Evolutionary conservation across 768 basidiomycete genomes (phyloP).

Genomic region (Phlegmacium glaucopus): DNA sequence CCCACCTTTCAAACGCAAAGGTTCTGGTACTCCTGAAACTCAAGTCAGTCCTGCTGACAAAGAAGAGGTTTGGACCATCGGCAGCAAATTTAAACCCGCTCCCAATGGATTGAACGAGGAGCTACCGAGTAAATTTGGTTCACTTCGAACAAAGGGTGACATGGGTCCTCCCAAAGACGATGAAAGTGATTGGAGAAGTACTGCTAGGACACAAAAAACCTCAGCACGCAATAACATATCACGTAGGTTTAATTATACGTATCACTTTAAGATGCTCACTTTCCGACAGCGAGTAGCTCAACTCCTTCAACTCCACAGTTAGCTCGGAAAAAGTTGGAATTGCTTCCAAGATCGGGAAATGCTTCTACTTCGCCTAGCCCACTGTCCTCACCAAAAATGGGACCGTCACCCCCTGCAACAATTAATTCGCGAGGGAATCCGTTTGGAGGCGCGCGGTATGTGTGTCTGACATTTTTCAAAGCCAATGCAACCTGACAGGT

Average conservation of each 20-base stretch:
- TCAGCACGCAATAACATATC: conserved; percentile 50
- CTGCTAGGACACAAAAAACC: conserved; percentile 36
- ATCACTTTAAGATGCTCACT: not conserved
- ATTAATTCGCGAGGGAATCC: conserved; percentile 58
- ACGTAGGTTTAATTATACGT: conserved; percentile 44
- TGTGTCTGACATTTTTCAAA: conserved; percentile 1
- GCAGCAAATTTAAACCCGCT: conserved; percentile 67
- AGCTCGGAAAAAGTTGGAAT: conserved; percentile 76
- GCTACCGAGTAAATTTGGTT: conserved; percentile 41
- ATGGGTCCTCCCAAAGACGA: conserved; percentile 56
- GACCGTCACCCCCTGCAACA: conserved; percentile 36
- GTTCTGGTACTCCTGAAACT: conserved; percentile 46
- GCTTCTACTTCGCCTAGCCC: conserved; percentile 71
- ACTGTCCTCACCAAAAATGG: conserved; percentile 74
- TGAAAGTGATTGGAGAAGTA: conserved; percentile 72
- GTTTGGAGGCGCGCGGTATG: conserved; percentile 83
- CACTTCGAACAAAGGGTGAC: conserved; percentile 48
- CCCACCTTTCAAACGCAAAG: conserved; percentile 50
- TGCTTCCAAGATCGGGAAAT: conserved; percentile 74
- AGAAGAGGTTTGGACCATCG: conserved; percentile 78
- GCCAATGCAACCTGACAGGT: conserved; percentile 3
- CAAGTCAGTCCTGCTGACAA: conserved; percentile 59
- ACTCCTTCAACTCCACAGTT: conserved; percentile 83
- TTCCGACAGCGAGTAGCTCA: conserved; percentile 55
- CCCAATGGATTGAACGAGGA: conserved; percentile 36